Evolutionary conservation across 140 eudicot species (phyloP), one percentile per base, ranked within the genome.

Genomic region (Cichorium intybus): DNA sequence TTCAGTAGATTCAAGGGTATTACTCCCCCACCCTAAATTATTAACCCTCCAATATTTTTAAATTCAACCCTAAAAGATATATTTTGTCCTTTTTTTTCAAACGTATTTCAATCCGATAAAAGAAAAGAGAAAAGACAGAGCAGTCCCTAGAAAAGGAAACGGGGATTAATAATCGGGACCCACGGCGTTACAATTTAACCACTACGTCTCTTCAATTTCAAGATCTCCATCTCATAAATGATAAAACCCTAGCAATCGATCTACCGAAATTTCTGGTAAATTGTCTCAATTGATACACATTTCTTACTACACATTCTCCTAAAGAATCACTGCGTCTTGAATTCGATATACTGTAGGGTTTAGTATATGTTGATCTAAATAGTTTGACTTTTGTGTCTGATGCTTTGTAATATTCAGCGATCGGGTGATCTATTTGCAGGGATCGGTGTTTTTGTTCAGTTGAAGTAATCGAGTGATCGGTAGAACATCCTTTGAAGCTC

Each of bases 171-270:
- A 61, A 56, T 21, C 21, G 39, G 68, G 56, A 37, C 77, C 77
- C 57, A 54, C 72, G 21, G 56, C 24, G 21, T 70, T 34, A 41
- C 37, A 8, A 22, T 24, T 54, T 35, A 17, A 39, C 39, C 47
- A 39, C 51, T 34, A 14, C 23, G 48, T 41, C 77, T 14, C 45
- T 18, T 52, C 61, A 62, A 62, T 62, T 72, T 55, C 66, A 72
- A 64, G 77, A 72, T 72, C 77, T 72, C 66, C 61, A 51, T 70
- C 69, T 70, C 41, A 5, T 56, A 53, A 54, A 63, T 70, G 28
- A 5, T 56, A 53, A 54, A 63, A 54, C 72, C 77, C 77, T 72
- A 63, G 24, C 66, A 6, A 41, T 72, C 20, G 66, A 54, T 63
- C 72, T 24, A 41, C 29, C 50, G 17, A 60, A 60, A 49, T 18